Evolutionary conservation across 2,329 filamentous ascomycete species (phyloP).

Genomic region (Nigrospora osmanthi): DNA sequence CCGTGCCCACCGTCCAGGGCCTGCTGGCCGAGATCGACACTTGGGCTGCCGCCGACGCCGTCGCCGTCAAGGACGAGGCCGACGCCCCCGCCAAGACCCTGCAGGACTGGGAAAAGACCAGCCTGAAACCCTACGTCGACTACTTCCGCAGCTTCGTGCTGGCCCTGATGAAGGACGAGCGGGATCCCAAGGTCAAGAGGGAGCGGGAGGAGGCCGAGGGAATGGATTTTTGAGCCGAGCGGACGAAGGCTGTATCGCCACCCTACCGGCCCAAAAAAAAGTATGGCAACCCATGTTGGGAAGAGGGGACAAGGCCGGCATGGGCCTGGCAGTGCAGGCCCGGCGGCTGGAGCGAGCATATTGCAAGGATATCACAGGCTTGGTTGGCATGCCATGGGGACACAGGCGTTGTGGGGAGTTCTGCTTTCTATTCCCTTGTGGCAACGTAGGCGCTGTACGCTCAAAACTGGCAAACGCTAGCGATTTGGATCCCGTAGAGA

Average conservation of each 20-base stretch:
- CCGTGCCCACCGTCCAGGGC: slow-evolving; percentile 81
- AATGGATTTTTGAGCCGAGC: slow-evolving; percentile 40
- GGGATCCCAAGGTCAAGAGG: slow-evolving; percentile 45
- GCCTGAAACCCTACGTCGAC: slow-evolving; percentile 86
- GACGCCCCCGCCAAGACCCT: slow-evolving; percentile 27
- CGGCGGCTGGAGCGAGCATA: too few species aligned
- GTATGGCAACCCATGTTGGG: too few species aligned
- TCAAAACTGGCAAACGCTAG: too few species aligned
- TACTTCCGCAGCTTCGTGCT: slow-evolving; percentile 79
- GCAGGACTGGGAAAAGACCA: slow-evolving; percentile 95
- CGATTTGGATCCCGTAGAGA: too few species aligned
- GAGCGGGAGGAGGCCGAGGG: slow-evolving; percentile 42
- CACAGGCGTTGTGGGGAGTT: too few species aligned
- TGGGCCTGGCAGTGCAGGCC: too few species aligned
- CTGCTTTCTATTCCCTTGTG: too few species aligned
- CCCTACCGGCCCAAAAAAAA: neutral
- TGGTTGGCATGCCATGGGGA: too few species aligned
- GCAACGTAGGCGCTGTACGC: too few species aligned
- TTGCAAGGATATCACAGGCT: too few species aligned
- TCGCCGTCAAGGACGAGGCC: slow-evolving; percentile 19
- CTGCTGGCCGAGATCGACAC: slow-evolving; percentile 80
- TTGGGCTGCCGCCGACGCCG: slow-evolving; percentile 50
- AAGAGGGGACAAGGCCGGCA: too few species aligned
- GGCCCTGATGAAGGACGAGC: slow-evolving; percentile 69
- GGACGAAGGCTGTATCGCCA: too few species aligned